phyloP scores from a whole-genome alignment of 257 asterid genomes.

The Plantago ovata region DNA sequence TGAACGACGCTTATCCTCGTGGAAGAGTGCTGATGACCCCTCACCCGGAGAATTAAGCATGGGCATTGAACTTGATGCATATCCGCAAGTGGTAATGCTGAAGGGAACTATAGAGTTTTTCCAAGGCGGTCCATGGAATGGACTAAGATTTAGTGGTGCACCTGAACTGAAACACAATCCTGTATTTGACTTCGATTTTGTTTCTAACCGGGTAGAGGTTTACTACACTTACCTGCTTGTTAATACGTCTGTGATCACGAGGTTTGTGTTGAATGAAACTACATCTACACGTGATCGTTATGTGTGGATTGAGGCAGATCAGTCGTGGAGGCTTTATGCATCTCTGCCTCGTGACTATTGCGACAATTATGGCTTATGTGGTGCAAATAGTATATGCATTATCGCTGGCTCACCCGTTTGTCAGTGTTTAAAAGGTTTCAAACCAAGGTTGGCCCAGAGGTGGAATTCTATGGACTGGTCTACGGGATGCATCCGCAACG shows the following conservation, averaged over 20 bases:
- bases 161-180: constrained; percentile 24
- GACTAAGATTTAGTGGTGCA: neutral
- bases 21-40: neutral
- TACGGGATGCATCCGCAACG: constrained; percentile 29
- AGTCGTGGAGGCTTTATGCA: constrained; percentile 31
- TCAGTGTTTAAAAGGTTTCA: constrained; percentile 37
- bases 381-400: constrained; percentile 34
- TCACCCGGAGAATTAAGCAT: neutral
- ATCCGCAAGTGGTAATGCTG: neutral
- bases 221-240: constrained; percentile 24
- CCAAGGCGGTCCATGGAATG: neutral
- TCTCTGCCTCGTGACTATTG: constrained; percentile 37
- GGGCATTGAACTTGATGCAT: neutral
- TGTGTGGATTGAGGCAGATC: constrained; percentile 32
- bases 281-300: constrained; percentile 20
- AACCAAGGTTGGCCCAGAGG: constrained; percentile 22
- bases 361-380: constrained; percentile 31
- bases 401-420: constrained; percentile 37
- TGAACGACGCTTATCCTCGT: neutral
- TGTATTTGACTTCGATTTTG: constrained; percentile 16
- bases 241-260: constrained; percentile 27
- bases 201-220: constrained; percentile 24
- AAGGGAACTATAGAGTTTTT: neutral
- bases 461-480: constrained; percentile 47
- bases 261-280: constrained; percentile 30